Conservation (phyloP, 1,284 basidiomycete species). For the Austroboletus niveus region DNA sequence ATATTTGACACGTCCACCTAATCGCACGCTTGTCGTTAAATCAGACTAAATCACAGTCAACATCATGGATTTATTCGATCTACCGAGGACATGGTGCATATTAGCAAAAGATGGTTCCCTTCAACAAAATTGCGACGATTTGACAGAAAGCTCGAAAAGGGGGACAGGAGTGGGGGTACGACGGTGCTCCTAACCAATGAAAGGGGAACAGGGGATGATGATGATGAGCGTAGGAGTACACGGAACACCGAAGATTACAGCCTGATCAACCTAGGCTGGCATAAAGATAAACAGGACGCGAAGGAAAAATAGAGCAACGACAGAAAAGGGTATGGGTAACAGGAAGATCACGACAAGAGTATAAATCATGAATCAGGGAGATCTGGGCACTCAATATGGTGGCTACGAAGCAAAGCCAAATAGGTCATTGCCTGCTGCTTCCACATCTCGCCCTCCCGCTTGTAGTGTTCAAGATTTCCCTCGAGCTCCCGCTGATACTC, state of each 20-base stretch:
- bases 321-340: constrained; percentile 17
- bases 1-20: too few species aligned
- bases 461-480: constrained; percentile 45
- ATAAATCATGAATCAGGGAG: constrained; percentile 34
- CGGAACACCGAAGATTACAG: constrained; percentile 45
- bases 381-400: constrained; percentile 45
- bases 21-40: background rate
- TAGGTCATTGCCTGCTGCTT: constrained; percentile 49
- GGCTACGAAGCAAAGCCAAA: constrained; percentile 46
- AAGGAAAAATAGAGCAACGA: constrained; percentile 1
- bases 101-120: constrained; percentile 7
- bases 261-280: constrained; percentile 12
- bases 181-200: constrained; percentile 51
- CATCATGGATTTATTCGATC: constrained; percentile 4
- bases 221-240: constrained; percentile 34
- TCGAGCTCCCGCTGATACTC: constrained; percentile 68
- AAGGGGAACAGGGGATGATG: constrained; percentile 29
- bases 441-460: constrained; percentile 56
- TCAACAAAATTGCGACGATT: background rate
- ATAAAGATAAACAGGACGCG: constrained; percentile 7
- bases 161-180: constrained; percentile 36
- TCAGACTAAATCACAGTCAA: background rate
- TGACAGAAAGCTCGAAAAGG: constrained; percentile 1
- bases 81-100: constrained; percentile 6
- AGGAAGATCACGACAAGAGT: constrained; percentile 4